These are phyloP conservation scores for Chlamydomonas urium DNA, from an alignment of 139 green algal species.

Conservation along the genomic window DNA sequence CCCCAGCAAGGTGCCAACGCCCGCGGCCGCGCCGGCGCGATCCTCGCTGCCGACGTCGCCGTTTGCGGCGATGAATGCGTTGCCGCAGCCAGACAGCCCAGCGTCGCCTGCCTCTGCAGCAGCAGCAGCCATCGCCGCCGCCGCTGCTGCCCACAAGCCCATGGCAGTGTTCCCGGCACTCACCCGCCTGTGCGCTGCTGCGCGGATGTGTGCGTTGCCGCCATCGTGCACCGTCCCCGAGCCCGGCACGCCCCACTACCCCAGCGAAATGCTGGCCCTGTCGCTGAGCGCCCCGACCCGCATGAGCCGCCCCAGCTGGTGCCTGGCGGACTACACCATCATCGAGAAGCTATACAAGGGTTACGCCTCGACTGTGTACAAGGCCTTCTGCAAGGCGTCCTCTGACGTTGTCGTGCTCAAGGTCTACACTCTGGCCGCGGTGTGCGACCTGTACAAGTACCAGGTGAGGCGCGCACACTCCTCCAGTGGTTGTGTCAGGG, in stretches of 20 bases:
- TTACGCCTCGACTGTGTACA: slow-evolving; percentile 47
- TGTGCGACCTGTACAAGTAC: slow-evolving; percentile 59
- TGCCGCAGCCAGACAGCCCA: too few species aligned
- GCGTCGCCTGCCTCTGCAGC: neutral
- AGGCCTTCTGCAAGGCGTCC: slow-evolving; percentile 40
- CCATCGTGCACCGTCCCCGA: neutral
- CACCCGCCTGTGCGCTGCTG: neutral
- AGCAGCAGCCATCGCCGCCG: neutral
- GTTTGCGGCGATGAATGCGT: too few species aligned
- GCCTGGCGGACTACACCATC: slow-evolving; percentile 46
- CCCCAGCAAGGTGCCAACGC: too few species aligned
- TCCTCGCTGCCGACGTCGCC: too few species aligned
- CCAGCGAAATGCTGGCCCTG: slow-evolving; percentile 11
- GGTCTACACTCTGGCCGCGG: slow-evolving; percentile 39
- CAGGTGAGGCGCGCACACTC: too few species aligned
- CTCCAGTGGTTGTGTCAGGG: slow-evolving; percentile 33
- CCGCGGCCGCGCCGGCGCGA: too few species aligned
- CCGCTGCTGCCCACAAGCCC: neutral
- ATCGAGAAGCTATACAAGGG: slow-evolving; percentile 55
- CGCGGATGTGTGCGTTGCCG: neutral
- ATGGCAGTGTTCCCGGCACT: slow-evolving; percentile 6
- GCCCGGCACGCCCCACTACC: slow-evolving; percentile 9
- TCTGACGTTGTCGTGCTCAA: slow-evolving; percentile 51
- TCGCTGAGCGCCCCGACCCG: slow-evolving; percentile 25
- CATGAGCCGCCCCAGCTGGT: slow-evolving; percentile 50